Base-by-base conservation (phyloP, 2,329 filamentous ascomycete genomes). In the Clonostachys chloroleuca region DNA sequence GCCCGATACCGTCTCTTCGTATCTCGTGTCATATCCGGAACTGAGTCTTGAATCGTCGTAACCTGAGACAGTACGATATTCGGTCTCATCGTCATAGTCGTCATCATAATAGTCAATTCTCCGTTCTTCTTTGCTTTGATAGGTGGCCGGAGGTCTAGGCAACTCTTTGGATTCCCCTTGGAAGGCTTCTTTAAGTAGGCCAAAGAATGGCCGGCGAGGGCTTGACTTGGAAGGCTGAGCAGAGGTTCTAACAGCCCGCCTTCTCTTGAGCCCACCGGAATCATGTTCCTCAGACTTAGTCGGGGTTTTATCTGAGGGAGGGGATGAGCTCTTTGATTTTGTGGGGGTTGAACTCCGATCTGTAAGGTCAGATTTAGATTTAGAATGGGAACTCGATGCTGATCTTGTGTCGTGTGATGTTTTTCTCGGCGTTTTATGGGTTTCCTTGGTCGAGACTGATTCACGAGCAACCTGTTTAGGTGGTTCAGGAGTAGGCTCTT, bases 151-250 rank as follows among this genome's bases (percentile, higher is more conserved):
- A 13, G 69, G 68, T 6, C 73, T 64, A 17, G 66, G 65, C 49
- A 74, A 68, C 10, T 69, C 69, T 4, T 63, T 71, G 3, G 81
- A 84, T 58, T 85, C 80, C 33, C 82, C 82, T 37, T 75, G 74
- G 55, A 86, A 85, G 5, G 81, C 82, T 50, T 82, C 80, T 46
- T 77, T 78, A 9, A 86, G 63, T 42, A 75, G 73, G 39, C 83
- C 81, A 18, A 81, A 73, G 46, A 85, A 70, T 1, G 75, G 76
- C 35, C 70, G 71, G 56, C 77, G 82, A 12, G 57, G 57, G 3
- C 57, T 62, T 0, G 69, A 52, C 56, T 77, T 83, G 7, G 71
- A 46, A 1, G 79, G 73, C 6, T 78, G 74, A 2, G 76, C 66
- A 3, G 68, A 57, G 49, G 59, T 70, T 52, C 79, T 73, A 33